Conservation (phyloP, 23 red algal genomes). For the Gracilaria gracilis region DNA sequence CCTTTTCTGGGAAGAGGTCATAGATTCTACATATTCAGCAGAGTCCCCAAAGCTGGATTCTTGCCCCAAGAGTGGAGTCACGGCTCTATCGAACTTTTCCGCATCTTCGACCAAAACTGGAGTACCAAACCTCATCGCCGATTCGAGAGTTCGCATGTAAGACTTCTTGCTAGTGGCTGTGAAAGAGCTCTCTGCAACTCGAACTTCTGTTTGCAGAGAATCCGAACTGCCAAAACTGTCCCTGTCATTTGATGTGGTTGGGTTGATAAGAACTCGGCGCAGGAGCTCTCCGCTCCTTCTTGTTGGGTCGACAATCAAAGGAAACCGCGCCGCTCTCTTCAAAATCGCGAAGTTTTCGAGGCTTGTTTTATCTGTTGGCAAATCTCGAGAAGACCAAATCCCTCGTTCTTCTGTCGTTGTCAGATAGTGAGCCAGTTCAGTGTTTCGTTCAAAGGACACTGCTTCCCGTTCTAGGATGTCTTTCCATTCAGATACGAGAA, state of each 20-base stretch:
- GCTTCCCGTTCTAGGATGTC: slow-evolving; percentile 30
- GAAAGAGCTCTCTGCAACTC: slow-evolving; percentile 44
- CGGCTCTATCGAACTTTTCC: slow-evolving; percentile 69
- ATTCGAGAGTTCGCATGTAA: slow-evolving; percentile 72
- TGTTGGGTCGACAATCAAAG: slow-evolving; percentile 63
- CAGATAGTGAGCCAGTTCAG: slow-evolving; percentile 31
- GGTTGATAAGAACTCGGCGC: slow-evolving; percentile 26
- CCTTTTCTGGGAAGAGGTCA: slow-evolving; percentile 6
- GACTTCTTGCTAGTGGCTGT: slow-evolving; percentile 61
- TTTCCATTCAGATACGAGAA: slow-evolving; percentile 49
- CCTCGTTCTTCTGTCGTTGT: slow-evolving; percentile 59
- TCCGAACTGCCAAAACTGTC: slow-evolving; percentile 6
- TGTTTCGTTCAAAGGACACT: slow-evolving; percentile 40
- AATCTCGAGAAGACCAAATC: slow-evolving; percentile 38
- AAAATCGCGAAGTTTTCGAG: slow-evolving; percentile 65
- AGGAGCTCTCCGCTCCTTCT: slow-evolving; percentile 26
- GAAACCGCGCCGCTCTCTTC: slow-evolving; percentile 72
- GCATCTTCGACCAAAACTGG: slow-evolving; percentile 67
- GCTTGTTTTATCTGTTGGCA: slow-evolving; percentile 39
- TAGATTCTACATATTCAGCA: slow-evolving; percentile 21
- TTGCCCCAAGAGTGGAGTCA: slow-evolving; percentile 73
- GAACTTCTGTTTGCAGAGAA: not conserved
- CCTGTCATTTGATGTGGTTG: not conserved
- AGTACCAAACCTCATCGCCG: slow-evolving; percentile 79
- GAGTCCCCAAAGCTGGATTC: slow-evolving; percentile 51